Evolutionary conservation across 257 asterid species (phyloP), one percentile per base, ranked within the genome.

Genomic region (Voacanga thouarsii): DNA sequence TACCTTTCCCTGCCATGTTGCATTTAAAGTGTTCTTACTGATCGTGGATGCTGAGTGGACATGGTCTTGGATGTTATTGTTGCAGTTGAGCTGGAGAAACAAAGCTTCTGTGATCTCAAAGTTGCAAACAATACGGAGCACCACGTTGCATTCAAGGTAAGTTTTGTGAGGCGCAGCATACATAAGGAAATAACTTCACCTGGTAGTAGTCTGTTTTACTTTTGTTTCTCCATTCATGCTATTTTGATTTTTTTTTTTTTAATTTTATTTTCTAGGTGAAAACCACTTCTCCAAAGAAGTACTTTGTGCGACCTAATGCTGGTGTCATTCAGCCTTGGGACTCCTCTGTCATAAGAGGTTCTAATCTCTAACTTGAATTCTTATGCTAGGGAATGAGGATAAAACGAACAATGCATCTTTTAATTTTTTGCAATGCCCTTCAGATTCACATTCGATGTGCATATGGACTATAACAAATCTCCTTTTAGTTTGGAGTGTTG

Each of bases 241-340:
- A 12, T 18, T 70, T 26, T 59, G 50, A 24, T 24, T 1, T 75
- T 61, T 50, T 19, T 6, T 63, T 81, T 63, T 44, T 7, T n/a
- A n/a, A n/a, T n/a, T n/a, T n/a, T n/a, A n/a, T n/a, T n/a, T n/a
- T n/a, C 26, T 49, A 93, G 98, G 96, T 93, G 77, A 93, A 93
- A 86, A 93, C 97, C 60, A 93, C 98, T 37, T 90, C 98, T 44
- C 97, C 98, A 6, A 90, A 89, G 89, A 93, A 91, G 84, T 93
- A 91, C 77, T 93, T 87, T 82, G 98, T 93, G 72, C 88, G 97
- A 59, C 98, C 98, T 71, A 90, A 93, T 86, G 83, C 89, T 5
- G 97, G 95, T 37, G 89, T 93, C 7, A 80, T 93, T 76, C 86
- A 82, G 74, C 97, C 98, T 12, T 85, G 89, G 94, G 98, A 87